Evolutionary conservation across 495 filamentous ascomycete genomes (phyloP), one percentile per base, ranked within the genome.

Genomic region (Thermothielavioides terrestris): DNA sequence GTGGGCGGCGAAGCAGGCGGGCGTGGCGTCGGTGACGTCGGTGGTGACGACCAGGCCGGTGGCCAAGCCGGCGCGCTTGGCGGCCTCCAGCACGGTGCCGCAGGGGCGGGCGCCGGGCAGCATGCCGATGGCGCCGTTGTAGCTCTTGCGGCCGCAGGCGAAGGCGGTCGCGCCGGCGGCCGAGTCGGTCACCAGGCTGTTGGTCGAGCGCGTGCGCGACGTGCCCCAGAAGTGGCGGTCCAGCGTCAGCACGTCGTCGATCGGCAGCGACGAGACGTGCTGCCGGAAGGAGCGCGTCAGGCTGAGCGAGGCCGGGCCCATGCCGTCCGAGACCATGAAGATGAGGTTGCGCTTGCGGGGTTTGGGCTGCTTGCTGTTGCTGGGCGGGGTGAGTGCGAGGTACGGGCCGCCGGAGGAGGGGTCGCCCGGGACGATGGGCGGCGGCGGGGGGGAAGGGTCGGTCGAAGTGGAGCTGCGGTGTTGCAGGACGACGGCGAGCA

Each of bases 251-350:
- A 76, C 81, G 53, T 94, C 77, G 48, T 82, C 79, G 48, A 76
- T 69, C 3, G 85, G 82, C 14, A 90, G 70, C 11, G 77, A 79
- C 28, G 82, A 72, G 28, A 75, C 70, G 36, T 72, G 66, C 65
- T 98, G 92, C 25, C 80, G 75, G 70, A 88, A 97, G 60, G 78
- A 81, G 39, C 92, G 74, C 6, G 94, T 95, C 61, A 97, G 66
- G 11, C 80, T 80, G 21, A 97, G 75, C 62, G 87, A 91, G 18
- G 90, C 86, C 3, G 92, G 92, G 0, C 92, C 92, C 94, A 98
- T 97, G 47, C 91, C 92, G 61, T 98, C 92, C 0, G 87, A 94
- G 8, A 98, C 94, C 94, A 98, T 97, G 73, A 98, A 97, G 52
- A 98, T 84, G 32, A 97, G 67, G 61, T 96, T 98, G 21, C 85